These are phyloP conservation scores for Trypethelium eluteriae DNA, from an alignment of 495 filamentous ascomycete genomes.

Conservation along the genomic window DNA sequence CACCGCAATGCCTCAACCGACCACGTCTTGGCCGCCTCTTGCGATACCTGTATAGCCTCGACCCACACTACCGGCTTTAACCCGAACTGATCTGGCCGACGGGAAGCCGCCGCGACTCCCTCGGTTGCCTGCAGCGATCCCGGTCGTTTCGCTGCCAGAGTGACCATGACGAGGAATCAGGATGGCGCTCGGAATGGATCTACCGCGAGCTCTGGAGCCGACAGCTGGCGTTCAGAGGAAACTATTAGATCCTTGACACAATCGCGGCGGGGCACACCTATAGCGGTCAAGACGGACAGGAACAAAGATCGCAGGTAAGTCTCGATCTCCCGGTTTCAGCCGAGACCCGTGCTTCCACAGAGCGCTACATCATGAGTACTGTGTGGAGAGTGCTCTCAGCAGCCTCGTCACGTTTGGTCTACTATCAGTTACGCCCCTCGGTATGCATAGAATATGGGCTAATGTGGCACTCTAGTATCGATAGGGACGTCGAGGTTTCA, in stretches of 20 bases:
- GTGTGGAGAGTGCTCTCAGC: background rate
- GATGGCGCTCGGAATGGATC: conserved; percentile 52
- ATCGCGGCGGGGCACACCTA: conserved; percentile 47
- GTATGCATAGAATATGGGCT: background rate
- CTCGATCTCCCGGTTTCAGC: conserved; percentile 7
- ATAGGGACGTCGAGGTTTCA: conserved; percentile 35
- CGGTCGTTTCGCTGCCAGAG: background rate
- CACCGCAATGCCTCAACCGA: conserved; percentile 4
- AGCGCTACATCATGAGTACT: background rate
- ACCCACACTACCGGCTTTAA: background rate
- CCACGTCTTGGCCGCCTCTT: background rate
- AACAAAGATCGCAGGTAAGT: conserved; percentile 31
- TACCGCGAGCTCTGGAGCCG: conserved; percentile 52
- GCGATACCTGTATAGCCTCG: conserved; percentile 1
- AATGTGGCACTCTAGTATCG: conserved; percentile 20
- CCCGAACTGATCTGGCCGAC: conserved; percentile 9
- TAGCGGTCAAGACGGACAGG: conserved; percentile 50
- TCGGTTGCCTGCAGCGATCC: background rate
- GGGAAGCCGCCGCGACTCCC: background rate
- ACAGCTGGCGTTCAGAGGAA: conserved; percentile 51
- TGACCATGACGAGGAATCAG: conserved; percentile 55
- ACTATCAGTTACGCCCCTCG: conserved; percentile 14
- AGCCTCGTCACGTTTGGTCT: background rate
- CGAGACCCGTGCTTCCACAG: background rate
- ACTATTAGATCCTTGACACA: conserved; percentile 48